Evolutionary conservation across 495 filamentous ascomycete genomes (phyloP).

Genomic region (Venustampulla echinocandica): DNA sequence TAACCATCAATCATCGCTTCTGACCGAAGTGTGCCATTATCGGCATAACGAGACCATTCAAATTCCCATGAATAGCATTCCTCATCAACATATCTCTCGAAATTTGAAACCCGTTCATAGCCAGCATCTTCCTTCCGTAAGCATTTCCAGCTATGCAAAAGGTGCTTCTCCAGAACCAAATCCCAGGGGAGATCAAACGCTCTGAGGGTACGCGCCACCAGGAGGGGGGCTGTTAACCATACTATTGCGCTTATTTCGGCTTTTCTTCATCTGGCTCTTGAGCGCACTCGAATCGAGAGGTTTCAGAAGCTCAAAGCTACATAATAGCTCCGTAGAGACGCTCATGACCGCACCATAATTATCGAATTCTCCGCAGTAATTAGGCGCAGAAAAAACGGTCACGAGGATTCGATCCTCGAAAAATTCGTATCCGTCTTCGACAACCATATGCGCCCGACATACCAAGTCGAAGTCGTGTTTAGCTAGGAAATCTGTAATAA

Average conservation of each 20-base stretch:
- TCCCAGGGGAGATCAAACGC: constrained; percentile 37
- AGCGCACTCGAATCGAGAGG: constrained; percentile 92
- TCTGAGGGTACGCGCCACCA: constrained; percentile 47
- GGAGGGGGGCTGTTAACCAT: constrained; percentile 85
- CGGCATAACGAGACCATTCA: too few relatives aligned
- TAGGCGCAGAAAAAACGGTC: constrained; percentile 95
- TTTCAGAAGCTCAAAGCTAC: constrained; percentile 95
- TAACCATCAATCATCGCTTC: too few relatives aligned
- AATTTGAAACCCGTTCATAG: too few relatives aligned
- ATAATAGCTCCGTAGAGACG: constrained; percentile 84
- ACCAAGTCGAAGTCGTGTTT: constrained; percentile 96
- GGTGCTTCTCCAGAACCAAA: too few relatives aligned
- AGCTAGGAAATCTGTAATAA: constrained; percentile 93
- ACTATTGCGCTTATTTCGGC: constrained; percentile 77
- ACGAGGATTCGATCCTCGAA: constrained; percentile 93
- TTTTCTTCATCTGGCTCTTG: constrained; percentile 99
- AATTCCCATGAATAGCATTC: too few relatives aligned
- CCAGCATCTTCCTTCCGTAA: too few relatives aligned
- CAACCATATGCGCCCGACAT: constrained; percentile 97
- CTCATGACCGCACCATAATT: constrained; percentile 99
- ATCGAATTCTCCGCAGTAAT: constrained; percentile 99
- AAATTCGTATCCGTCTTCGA: constrained; percentile 99
- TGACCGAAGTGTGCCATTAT: too few relatives aligned
- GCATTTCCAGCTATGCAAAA: too few relatives aligned
- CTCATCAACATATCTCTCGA: too few relatives aligned